phyloP scores from a whole-genome alignment of 2,329 filamentous ascomycete genomes.

The Hortaea werneckii region DNA sequence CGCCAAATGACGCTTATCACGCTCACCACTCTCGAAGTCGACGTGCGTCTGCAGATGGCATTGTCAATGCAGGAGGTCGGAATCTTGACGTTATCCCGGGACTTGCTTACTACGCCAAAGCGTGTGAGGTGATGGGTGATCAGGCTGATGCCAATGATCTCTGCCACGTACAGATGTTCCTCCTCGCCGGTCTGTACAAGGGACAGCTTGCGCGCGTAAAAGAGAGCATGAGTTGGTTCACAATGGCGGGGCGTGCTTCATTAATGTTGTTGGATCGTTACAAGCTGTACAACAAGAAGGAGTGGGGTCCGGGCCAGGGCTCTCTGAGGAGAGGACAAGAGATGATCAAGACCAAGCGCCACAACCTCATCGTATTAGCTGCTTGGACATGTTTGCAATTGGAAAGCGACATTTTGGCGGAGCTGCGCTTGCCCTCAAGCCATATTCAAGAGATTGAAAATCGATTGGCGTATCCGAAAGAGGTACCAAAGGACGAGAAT shows the following conservation, averaged over 20 bases:
- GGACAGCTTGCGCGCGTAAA: slow-evolving; percentile 79
- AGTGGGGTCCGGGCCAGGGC: slow-evolving; percentile 16
- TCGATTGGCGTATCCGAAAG: slow-evolving; percentile 57
- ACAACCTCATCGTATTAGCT: slow-evolving; percentile 46
- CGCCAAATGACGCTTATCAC: slow-evolving; percentile 17
- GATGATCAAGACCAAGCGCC: slow-evolving; percentile 23
- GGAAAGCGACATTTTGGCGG: slow-evolving; percentile 88
- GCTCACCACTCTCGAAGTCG: slow-evolving; percentile 19
- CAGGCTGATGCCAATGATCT: slow-evolving; percentile 70
- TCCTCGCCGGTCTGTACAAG: slow-evolving; percentile 79
- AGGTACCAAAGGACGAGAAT: slow-evolving; percentile 30
- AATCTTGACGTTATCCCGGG: slow-evolving; percentile 74
- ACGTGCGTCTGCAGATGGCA: slow-evolving; percentile 21
- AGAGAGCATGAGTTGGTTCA: slow-evolving; percentile 69
- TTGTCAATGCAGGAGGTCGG: slow-evolving; percentile 8
- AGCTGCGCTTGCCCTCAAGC: slow-evolving; percentile 55
- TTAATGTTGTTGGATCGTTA: slow-evolving; percentile 68
- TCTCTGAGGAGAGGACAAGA: slow-evolving; percentile 18
- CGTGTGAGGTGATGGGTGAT: slow-evolving; percentile 75
- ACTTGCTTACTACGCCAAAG: slow-evolving; percentile 78
- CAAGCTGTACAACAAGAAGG: slow-evolving; percentile 30
- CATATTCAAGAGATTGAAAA: slow-evolving; percentile 48
- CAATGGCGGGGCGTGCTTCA: slow-evolving; percentile 48
- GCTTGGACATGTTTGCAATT: slow-evolving; percentile 93
- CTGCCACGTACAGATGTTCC: slow-evolving; percentile 71